Conservation (phyloP, 169 alveolate genomes). For the Plasmodium relictum region DNA sequence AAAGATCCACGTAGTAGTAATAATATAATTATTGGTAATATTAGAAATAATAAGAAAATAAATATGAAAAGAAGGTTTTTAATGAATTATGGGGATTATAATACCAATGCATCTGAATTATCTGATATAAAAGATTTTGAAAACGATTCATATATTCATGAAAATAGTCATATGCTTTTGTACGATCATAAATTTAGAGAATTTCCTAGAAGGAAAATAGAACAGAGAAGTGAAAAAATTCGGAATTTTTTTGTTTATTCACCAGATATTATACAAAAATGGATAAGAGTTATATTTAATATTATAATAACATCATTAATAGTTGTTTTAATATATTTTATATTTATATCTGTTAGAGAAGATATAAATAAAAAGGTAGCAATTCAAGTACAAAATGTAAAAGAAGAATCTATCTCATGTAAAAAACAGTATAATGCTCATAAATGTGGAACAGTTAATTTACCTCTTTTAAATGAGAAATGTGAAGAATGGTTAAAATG, state of each 20-base stretch:
- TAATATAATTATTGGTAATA: conserved; percentile 24
- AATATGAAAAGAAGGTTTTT: conserved; percentile 17
- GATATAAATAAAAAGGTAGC: conserved; percentile 76
- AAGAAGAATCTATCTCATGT: conserved; percentile 70
- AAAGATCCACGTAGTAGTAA: conserved; percentile 50
- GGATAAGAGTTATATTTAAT: conserved; percentile 75
- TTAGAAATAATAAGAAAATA: conserved; percentile 13
- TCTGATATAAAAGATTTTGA: conserved; percentile 58
- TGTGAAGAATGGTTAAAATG: conserved; percentile 77
- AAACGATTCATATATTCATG: conserved; percentile 56
- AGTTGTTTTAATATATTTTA: conserved; percentile 53
- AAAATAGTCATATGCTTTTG: conserved; percentile 53
- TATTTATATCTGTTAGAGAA: conserved; percentile 68
- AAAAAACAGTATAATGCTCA: conserved; percentile 73
- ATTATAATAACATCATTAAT: conserved; percentile 65
- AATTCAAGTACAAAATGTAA: conserved; percentile 65
- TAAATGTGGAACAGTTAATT: conserved; percentile 75
- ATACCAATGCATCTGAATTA: conserved; percentile 62
- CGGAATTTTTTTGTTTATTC: conserved; percentile 50
- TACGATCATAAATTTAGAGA: conserved; percentile 54
- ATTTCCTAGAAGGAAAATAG: conserved; percentile 10
- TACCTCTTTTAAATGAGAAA: conserved; percentile 69
- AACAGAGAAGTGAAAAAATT: conserved; percentile 12
- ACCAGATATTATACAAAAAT: conserved; percentile 76
- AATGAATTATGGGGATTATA: conserved; percentile 25